These are phyloP conservation scores for Tremella fuciformis DNA, from an alignment of 768 basidiomycete species.

Conservation along the genomic window DNA sequence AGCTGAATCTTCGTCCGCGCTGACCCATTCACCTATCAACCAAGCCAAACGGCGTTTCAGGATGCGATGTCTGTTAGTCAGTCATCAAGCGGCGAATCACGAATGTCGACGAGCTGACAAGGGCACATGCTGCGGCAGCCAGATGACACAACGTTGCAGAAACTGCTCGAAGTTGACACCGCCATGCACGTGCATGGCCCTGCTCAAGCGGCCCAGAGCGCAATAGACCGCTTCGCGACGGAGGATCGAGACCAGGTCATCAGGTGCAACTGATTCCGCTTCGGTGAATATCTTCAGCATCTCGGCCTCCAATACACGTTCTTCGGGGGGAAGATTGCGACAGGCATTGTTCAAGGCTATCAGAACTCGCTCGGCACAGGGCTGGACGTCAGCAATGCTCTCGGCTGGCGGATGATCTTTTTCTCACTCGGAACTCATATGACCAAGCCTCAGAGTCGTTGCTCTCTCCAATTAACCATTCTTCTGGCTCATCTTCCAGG, in stretches of 20 bases:
- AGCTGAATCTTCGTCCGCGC: constrained; percentile 60
- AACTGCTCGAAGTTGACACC: constrained; percentile 41
- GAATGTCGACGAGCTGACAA: constrained; percentile 20
- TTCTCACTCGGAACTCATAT: constrained; percentile 74
- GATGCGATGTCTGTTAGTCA: constrained; percentile 68
- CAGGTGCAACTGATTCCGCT: constrained; percentile 31
- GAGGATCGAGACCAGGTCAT: constrained; percentile 35
- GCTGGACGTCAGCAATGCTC: constrained; percentile 56
- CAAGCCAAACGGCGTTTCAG: constrained; percentile 94
- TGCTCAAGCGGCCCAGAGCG: constrained; percentile 43
- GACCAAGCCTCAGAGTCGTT: constrained; percentile 84
- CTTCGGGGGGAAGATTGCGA: constrained; percentile 33
- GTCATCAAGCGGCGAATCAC: background rate
- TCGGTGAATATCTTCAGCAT: constrained; percentile 37
- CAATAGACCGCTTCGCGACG: constrained; percentile 47
- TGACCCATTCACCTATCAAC: constrained; percentile 86
- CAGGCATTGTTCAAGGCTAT: constrained; percentile 58
- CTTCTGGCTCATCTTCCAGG: constrained; percentile 87
- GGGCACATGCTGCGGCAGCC: constrained; percentile 33
- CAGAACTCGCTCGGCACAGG: constrained; percentile 89
- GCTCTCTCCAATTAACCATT: constrained; percentile 80
- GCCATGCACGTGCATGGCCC: constrained; percentile 32
- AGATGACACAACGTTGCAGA: constrained; percentile 21
- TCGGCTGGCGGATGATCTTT: constrained; percentile 33
- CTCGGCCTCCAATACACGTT: constrained; percentile 43